A percentile compares a stretch with the other conserved stretches of the same genome.
Conservation (phyloP, 345 rosid genomes). For the Dovyalis caffra region DNA sequence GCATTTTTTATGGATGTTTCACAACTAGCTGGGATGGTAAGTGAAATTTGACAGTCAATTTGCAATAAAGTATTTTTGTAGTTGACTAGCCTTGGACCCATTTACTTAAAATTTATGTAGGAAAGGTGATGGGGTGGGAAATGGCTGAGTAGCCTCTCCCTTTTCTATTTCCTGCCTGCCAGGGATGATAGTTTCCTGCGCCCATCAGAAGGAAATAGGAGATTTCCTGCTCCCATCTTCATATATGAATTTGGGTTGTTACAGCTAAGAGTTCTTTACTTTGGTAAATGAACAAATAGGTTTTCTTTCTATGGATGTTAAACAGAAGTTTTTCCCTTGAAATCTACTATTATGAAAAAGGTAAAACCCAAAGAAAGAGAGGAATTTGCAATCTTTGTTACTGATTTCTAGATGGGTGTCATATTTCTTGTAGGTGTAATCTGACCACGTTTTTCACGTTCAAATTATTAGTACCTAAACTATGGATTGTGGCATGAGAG, state of each 20-base stretch:
- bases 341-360: neutral
- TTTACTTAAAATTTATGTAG: neutral
- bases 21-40: conserved; percentile 89
- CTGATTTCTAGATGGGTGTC: neutral
- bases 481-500: neutral
- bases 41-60: conserved; percentile 6
- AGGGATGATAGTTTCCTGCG: neutral
- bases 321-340: neutral
- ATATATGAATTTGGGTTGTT: neutral
- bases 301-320: neutral
- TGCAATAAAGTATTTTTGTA: neutral
- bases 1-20: conserved; percentile 84
- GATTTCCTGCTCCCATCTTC: neutral
- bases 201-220: neutral
- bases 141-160: neutral
- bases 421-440: neutral
- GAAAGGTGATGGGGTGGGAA: neutral
- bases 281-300: neutral
- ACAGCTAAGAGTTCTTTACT: neutral
- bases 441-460: neutral
- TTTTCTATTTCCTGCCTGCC: neutral
- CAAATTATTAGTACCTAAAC: neutral
- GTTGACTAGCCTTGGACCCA: neutral
- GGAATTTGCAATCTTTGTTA: neutral
- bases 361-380: neutral